phyloP scores from a whole-genome alignment of 2,329 filamentous ascomycete species.

The Penicillium sp. region DNA sequence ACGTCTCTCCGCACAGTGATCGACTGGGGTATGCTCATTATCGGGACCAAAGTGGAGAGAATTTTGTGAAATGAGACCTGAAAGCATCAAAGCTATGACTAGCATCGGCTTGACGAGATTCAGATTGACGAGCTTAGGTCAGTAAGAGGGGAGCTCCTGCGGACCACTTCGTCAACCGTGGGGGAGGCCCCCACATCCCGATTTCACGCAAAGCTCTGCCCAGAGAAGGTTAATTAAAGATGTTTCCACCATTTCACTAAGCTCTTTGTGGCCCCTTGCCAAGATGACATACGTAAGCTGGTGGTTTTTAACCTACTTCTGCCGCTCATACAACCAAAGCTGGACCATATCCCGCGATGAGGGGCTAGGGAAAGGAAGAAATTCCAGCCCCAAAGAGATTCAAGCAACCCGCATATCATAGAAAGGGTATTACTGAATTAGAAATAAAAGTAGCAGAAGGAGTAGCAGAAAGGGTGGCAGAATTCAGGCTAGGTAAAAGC shows the following conservation, averaged over 20 bases:
- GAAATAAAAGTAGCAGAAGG: too few relatives aligned
- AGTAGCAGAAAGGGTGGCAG: too few relatives aligned
- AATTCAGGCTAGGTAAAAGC: too few relatives aligned
- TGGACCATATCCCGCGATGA: conserved; percentile 10
- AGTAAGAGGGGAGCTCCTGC: conserved; percentile 2
- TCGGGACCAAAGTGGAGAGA: conserved; percentile 15
- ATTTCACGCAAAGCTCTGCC: not conserved
- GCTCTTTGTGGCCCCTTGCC: not conserved
- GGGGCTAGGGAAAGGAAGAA: not conserved
- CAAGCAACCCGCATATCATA: not conserved
- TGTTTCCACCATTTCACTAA: not conserved
- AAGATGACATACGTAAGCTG: conserved; percentile 8
- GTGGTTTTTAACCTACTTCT: not conserved
- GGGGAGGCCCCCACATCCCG: conserved; percentile 16
- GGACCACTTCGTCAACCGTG: conserved; percentile 7
- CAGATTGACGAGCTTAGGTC: not conserved
- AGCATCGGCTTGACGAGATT: not conserved
- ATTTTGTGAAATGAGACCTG: not conserved
- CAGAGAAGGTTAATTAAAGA: not conserved
- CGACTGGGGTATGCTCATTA: not conserved
- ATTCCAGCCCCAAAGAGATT: not conserved
- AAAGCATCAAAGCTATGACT: too few relatives aligned
- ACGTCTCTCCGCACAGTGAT: not conserved
- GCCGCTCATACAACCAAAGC: not conserved
- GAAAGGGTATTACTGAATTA: too few relatives aligned